phyloP scores from a whole-genome alignment of 345 rosid species.

The Firmiana major region DNA sequence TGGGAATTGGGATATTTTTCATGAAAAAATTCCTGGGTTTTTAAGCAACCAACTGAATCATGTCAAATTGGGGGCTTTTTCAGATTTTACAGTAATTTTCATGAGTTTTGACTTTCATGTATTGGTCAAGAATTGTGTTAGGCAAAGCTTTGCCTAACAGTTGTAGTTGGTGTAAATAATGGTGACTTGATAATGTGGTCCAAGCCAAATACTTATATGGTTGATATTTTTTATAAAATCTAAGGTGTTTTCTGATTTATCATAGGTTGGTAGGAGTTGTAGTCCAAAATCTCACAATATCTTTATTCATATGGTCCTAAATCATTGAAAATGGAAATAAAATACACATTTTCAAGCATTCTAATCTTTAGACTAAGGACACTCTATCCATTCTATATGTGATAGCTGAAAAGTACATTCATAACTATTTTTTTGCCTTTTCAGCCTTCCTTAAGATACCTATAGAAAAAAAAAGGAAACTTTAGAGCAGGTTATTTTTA shows the following conservation, averaged over 20 bases:
- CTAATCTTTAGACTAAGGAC: neutral
- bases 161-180: neutral
- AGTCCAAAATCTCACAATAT: neutral
- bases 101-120: neutral
- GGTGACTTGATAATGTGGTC: slow-evolving; percentile 20
- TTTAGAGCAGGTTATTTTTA: neutral
- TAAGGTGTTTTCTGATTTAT: slow-evolving; percentile 8
- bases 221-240: neutral
- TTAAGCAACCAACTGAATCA: neutral
- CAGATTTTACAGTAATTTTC: neutral
- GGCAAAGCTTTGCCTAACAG: neutral
- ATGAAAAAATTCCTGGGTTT: neutral
- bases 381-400: neutral
- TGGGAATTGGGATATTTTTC: neutral
- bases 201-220: neutral
- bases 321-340: neutral
- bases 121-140: neutral
- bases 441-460: neutral
- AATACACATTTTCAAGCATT: neutral
- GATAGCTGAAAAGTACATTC: slow-evolving; percentile 8
- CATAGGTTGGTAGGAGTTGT: slow-evolving; percentile 21
- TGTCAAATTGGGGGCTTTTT: too few species aligned
- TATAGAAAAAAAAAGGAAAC: neutral
- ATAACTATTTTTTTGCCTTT: neutral
- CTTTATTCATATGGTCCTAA: slow-evolving; percentile 2